Percentiles rank a stretch among this genome's conserved stretches.
These are phyloP conservation scores for Citrus sp. DNA, from an alignment of 345 rosid genomes.

Conservation along the genomic window DNA sequence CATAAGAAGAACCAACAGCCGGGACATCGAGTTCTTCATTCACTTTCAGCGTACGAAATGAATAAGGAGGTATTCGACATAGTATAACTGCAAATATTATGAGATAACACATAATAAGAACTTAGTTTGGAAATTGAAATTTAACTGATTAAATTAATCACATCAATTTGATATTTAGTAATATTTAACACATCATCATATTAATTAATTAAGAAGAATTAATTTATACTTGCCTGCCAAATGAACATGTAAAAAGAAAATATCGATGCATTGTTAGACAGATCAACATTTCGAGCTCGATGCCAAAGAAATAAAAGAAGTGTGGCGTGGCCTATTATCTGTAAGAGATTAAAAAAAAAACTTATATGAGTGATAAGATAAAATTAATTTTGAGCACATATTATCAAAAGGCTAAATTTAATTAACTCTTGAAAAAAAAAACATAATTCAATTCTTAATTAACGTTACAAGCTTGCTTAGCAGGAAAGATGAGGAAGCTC, in stretches of 20 bases:
- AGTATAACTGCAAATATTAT: constrained; percentile 21
- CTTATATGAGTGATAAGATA: not conserved
- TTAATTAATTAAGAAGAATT: too few species aligned
- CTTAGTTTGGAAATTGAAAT: too few species aligned
- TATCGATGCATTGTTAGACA: constrained; percentile 14
- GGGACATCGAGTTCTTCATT: not conserved
- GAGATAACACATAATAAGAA: too few species aligned
- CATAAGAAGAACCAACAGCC: not conserved
- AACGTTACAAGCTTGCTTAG: constrained; percentile 21
- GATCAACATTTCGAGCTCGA: constrained; percentile 24
- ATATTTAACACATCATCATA: too few species aligned
- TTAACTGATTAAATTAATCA: too few species aligned
- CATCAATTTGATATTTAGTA: too few species aligned
- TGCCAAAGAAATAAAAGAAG: constrained; percentile 20
- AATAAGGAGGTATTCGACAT: constrained; percentile 29
- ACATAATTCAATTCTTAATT: not conserved
- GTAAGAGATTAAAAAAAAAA: not conserved
- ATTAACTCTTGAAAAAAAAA: too few species aligned
- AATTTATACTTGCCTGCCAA: constrained; percentile 20
- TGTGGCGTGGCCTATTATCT: constrained; percentile 28
- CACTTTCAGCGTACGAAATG: constrained; percentile 29
- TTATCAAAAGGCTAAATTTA: too few species aligned
- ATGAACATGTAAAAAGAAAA: constrained; percentile 34
- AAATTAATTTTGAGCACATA: not conserved
- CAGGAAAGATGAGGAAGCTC: constrained; percentile 20